phyloP scores from a whole-genome alignment of 2,329 filamentous ascomycete species.

The Claviceps sp. region DNA sequence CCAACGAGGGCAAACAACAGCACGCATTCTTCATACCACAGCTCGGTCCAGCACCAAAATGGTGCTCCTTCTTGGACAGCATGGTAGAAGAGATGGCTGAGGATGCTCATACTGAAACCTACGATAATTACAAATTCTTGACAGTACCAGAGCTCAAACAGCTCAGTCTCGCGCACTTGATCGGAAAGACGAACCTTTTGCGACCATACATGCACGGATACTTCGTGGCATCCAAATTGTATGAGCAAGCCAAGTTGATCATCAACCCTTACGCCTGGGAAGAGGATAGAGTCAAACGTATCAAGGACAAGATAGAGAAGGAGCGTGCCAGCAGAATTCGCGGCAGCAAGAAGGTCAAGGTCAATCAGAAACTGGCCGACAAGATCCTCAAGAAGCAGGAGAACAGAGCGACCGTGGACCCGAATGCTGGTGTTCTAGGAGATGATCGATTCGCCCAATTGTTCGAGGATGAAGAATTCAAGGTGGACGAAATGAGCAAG shows the following conservation, averaged over 20 bases:
- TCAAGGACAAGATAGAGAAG: conserved; percentile 93
- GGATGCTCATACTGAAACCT: conserved; percentile 62
- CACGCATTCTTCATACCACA: conserved; percentile 93
- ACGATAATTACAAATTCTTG: conserved; percentile 99
- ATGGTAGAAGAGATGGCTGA: conserved; percentile 98
- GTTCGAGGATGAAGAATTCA: conserved; percentile 88
- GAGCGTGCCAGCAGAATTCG: conserved; percentile 90
- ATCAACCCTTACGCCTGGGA: conserved; percentile 90
- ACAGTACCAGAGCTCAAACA: conserved; percentile 74
- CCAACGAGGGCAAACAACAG: conserved; percentile 91
- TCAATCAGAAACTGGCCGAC: conserved; percentile 73
- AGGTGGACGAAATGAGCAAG: conserved; percentile 74
- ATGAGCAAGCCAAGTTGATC: conserved; percentile 88
- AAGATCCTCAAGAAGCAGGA: conserved; percentile 56
- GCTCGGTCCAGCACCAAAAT: conserved; percentile 81
- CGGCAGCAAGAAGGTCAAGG: conserved; percentile 93
- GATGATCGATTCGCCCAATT: conserved; percentile 79
- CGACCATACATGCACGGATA: conserved; percentile 98
- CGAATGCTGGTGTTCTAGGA: conserved; percentile 53
- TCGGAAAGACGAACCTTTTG: conserved; percentile 80
- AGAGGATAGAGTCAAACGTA: conserved; percentile 77
- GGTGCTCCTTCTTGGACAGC: conserved; percentile 95
- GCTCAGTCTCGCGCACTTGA: conserved; percentile 74
- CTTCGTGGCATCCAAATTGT: conserved; percentile 89
- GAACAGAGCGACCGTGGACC: conserved; percentile 43